Evolutionary conservation across 129 eudicot species (phyloP).

Genomic region (Lonicera japonica): DNA sequence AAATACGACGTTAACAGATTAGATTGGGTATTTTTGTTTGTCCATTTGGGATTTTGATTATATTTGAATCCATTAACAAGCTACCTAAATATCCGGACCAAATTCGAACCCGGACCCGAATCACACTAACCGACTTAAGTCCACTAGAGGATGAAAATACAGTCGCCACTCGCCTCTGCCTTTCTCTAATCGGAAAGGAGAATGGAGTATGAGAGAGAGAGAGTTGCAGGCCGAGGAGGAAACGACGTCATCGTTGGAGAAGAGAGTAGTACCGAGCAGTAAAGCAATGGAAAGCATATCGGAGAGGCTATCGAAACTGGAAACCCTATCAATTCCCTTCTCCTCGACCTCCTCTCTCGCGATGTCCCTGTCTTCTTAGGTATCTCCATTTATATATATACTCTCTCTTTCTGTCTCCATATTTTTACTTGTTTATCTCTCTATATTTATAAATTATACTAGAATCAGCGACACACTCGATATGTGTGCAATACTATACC

Average conservation of each 20-base stretch:
- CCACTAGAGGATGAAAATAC: too few relatives aligned
- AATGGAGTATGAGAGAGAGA: not conserved
- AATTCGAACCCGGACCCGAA: too few relatives aligned
- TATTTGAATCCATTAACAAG: too few relatives aligned
- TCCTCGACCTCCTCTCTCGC: slow-evolving; percentile 69
- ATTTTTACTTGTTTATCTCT: not conserved
- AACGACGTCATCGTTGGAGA: slow-evolving; percentile 4
- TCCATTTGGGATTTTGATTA: too few relatives aligned
- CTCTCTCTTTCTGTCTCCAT: not conserved
- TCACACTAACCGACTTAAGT: too few relatives aligned
- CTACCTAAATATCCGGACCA: too few relatives aligned
- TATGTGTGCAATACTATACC: too few relatives aligned
- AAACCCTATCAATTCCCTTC: slow-evolving; percentile 73
- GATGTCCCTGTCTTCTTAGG: slow-evolving; percentile 88
- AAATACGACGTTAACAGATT: too few relatives aligned
- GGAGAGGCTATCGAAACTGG: slow-evolving; percentile 59
- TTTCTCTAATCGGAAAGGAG: not conserved
- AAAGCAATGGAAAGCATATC: slow-evolving; percentile 48
- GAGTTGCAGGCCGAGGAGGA: not conserved
- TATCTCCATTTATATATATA: too few relatives aligned
- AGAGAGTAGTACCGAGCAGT: slow-evolving; percentile 9
- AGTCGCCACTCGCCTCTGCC: too few relatives aligned
- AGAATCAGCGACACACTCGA: too few relatives aligned
- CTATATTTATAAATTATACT: not conserved
- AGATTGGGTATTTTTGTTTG: too few relatives aligned